Base-by-base conservation (phyloP, 371 early-diverging fungal genomes). In the Blakeslea trispora region DNA sequence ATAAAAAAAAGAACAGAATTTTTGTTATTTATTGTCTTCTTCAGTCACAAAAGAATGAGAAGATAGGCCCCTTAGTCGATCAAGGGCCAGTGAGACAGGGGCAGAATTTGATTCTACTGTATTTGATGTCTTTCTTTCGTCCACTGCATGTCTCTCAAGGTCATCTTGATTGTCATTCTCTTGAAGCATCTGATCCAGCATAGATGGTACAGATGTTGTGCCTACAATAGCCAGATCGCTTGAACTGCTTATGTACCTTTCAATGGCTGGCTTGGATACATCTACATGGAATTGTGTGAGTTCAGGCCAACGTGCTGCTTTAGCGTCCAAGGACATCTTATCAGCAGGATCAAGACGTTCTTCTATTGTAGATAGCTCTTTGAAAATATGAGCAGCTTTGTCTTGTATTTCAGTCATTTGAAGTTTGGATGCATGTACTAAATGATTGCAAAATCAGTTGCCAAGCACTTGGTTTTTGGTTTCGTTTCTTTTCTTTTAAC, bases 141-240 rank as follows among this genome's bases (percentile, higher is more conserved):
- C 49, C 6, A n/a, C 11, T 2, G 17, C 47, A 1, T 53, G 53
- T 15, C 45, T 42, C 1, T 51, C 47, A 22, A 46, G 47, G 28
- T 5, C 5, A 28, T 28, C 7, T 28, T 28, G 5, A 28, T 28
- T 28, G 28, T 7, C 28, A 28, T 28, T 28, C 28, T 28, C 28
- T 28, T 28, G 5, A 6, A 57, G 31, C 41, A 49, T n/a, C 0
- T 51, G 24, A 0, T 46, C 31, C 28, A 59, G 55, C 22, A 59
- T n/a, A 14, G 47, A 31, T 2, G 59, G 50, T 5, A 50, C 44
- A 3, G 50, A 34, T 8, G 59, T 50, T 45, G 54, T 45, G 3
- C 55, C 59, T 1, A 58, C 49, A 3, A 50, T 64, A 3, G 64
- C 45, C 8, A 59, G 31, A 21, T 64, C 64, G 44, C 43, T 64